A percentile compares a stretch with the other conserved stretches of the same genome.
Evolutionary conservation across 305 asterid species (phyloP).

Genomic region (Fraxinus ornus): DNA sequence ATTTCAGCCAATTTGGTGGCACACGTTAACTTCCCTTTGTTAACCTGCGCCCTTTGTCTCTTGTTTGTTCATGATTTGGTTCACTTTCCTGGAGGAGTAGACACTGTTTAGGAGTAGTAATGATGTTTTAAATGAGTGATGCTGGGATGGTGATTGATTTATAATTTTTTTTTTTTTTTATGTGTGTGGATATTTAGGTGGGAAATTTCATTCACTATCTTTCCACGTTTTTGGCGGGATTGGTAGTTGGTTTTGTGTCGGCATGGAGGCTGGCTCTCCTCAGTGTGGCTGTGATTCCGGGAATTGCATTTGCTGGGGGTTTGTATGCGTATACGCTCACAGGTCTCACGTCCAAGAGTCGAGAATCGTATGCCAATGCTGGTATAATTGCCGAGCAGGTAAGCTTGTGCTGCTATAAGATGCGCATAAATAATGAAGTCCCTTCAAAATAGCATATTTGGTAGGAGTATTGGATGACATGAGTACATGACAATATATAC

Average conservation of each 20-base stretch:
- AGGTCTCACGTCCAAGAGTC: conserved; percentile 93
- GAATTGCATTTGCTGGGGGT: conserved; percentile 97
- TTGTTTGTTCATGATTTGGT: conserved; percentile 13
- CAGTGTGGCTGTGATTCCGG: conserved; percentile 97
- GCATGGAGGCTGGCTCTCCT: conserved; percentile 96
- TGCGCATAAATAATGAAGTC: neutral
- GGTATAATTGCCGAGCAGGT: conserved; percentile 99
- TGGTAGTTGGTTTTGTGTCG: conserved; percentile 97
- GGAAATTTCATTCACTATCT: conserved; percentile 98
- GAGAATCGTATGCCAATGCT: conserved; percentile 95
- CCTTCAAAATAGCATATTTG: neutral
- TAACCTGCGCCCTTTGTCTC: conserved; percentile 10
- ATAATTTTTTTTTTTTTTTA: neutral
- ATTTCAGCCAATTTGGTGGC: conserved; percentile 17
- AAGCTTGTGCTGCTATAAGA: conserved; percentile 14
- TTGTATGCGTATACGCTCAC: conserved; percentile 90
- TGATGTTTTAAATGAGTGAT: neutral
- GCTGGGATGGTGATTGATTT: neutral
- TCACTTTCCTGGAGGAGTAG: neutral
- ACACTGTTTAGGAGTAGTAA: neutral
- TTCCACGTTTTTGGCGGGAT: conserved; percentile 94
- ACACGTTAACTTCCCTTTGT: conserved; percentile 25
- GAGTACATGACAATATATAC: neutral
- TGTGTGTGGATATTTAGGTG: conserved; percentile 51
- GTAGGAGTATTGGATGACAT: neutral